Evolutionary conservation across 2,329 filamentous ascomycete species (phyloP).

Genomic region (Colletotrichum falcatum): DNA sequence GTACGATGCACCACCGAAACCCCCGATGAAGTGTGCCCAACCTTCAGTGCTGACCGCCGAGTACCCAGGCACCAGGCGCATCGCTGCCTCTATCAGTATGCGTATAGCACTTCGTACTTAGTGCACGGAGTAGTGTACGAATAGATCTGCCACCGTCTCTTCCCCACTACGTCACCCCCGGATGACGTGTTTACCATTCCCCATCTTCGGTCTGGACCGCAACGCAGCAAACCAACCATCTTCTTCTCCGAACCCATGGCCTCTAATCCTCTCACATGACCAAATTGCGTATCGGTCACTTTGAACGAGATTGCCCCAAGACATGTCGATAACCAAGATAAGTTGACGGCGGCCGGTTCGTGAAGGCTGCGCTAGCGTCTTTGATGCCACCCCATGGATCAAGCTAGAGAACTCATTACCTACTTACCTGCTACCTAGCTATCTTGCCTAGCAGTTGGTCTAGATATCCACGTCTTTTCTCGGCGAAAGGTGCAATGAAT

Average conservation of each 20-base stretch:
- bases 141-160: not conserved
- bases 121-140: too few species aligned
- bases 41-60: not conserved
- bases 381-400: not conserved
- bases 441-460: not conserved
- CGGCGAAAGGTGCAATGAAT: not conserved
- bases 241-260: not conserved
- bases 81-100: too few species aligned
- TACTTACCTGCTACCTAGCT: too few species aligned
- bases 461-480: not conserved
- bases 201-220: not conserved
- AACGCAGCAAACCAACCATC: not conserved
- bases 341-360: not conserved
- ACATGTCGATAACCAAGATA: slow-evolving; percentile 1
- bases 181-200: not conserved
- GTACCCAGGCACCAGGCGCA: too few species aligned
- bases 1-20: not conserved
- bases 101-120: too few species aligned
- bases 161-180: not conserved
- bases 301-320: not conserved
- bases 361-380: not conserved
- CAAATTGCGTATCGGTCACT: not conserved
- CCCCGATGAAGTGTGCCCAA: slow-evolving; percentile 32
- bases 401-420: not conserved
- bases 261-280: slow-evolving; percentile 5